These are phyloP conservation scores for Leccinum truebloodii DNA, from an alignment of 768 basidiomycete species.

Conservation along the genomic window DNA sequence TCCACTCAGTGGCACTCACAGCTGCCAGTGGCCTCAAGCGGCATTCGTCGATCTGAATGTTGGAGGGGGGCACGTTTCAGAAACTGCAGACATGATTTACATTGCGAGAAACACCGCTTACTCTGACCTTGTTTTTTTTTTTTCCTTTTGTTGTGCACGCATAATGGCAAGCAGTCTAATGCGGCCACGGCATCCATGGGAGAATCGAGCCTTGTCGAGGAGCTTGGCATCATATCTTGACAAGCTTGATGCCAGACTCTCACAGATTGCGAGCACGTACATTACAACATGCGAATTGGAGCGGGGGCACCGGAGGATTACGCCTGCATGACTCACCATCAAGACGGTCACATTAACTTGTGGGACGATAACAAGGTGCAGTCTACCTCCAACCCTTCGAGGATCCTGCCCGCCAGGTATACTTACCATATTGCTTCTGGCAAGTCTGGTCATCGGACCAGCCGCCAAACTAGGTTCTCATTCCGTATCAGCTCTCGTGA, in stretches of 20 bases:
- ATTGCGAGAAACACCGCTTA: background rate
- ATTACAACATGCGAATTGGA: background rate
- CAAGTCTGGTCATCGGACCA: background rate
- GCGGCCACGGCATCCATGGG: background rate
- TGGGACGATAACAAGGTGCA: background rate
- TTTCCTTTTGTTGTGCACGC: background rate
- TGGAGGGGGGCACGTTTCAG: background rate
- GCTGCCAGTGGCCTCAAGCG: background rate
- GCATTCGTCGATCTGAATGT: background rate
- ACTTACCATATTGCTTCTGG: background rate
- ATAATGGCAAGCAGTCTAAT: background rate
- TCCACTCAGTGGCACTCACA: background rate
- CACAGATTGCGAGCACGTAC: background rate
- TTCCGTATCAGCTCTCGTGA: conserved; percentile 1
- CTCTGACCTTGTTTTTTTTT: background rate
- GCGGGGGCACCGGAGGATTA: background rate
- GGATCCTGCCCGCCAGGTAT: background rate
- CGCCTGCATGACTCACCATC: background rate
- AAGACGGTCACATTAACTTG: background rate
- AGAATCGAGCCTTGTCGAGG: background rate
- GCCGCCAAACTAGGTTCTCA: background rate
- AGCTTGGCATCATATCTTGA: background rate
- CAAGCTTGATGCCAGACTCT: background rate
- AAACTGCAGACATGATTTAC: background rate
- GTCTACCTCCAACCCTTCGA: background rate